Evolutionary conservation across 2,329 filamentous ascomycete genomes (phyloP).

Genomic region (Westerdykella sp.): DNA sequence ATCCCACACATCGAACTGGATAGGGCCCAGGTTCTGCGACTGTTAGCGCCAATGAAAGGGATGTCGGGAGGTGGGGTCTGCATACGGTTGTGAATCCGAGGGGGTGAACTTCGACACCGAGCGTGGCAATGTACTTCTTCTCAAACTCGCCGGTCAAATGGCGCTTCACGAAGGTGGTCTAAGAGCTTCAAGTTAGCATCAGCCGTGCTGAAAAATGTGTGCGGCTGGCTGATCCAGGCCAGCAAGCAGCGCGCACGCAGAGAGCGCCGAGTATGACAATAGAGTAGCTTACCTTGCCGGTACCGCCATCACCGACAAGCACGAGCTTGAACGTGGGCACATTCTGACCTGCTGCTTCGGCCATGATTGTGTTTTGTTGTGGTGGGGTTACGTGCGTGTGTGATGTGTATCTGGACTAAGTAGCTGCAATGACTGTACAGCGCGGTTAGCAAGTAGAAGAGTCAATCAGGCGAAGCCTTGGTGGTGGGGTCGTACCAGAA

Average conservation of each 20-base stretch:
- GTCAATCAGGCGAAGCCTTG: constrained; percentile 11
- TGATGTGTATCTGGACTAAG: constrained; percentile 8
- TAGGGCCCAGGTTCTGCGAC: constrained; percentile 76
- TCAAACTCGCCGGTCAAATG: constrained; percentile 99
- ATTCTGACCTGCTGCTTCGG: constrained; percentile 45
- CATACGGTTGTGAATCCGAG: constrained; percentile 96
- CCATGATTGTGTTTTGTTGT: constrained; percentile 49
- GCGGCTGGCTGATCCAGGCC: neutral
- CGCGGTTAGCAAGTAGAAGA: neutral
- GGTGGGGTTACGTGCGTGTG: constrained; percentile 25
- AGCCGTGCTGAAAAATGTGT: neutral
- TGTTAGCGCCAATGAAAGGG: constrained; percentile 10
- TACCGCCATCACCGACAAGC: constrained; percentile 98
- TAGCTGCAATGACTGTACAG: constrained; percentile 9
- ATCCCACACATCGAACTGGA: constrained; percentile 99
- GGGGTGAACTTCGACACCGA: constrained; percentile 98
- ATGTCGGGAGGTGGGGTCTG: constrained; percentile 7
- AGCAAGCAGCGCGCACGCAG: neutral
- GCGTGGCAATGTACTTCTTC: constrained; percentile 99
- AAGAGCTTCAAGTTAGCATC: constrained; percentile 23
- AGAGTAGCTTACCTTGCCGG: constrained; percentile 75
- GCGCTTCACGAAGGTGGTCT: constrained; percentile 99
- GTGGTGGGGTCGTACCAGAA: constrained; percentile 13
- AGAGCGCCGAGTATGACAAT: neutral
- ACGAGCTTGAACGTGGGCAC: constrained; percentile 98